Evolutionary conservation across 2,329 filamentous ascomycete species (phyloP).

Genomic region (Paracoccidioides brasiliensis): DNA sequence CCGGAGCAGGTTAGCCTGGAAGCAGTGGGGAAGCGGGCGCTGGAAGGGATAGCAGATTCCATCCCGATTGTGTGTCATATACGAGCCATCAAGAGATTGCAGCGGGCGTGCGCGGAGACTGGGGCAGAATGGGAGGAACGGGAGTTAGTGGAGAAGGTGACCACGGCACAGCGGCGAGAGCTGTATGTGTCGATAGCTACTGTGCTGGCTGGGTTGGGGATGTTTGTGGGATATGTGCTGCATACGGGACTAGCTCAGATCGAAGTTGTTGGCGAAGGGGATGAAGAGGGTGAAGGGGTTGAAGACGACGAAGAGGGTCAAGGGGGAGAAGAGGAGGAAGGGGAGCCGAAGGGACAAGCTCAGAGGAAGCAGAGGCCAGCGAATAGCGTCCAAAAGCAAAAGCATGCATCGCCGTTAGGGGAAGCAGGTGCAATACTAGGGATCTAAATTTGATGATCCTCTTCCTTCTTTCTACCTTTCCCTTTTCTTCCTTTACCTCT

Average conservation of each 20-base stretch:
- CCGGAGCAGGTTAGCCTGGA: slow-evolving; percentile 21
- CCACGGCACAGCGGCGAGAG: slow-evolving; percentile 20
- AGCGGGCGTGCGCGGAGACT: slow-evolving; percentile 18
- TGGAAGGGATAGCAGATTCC: slow-evolving; percentile 24
- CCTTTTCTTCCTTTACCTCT: not conserved
- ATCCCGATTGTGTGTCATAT: slow-evolving; percentile 26
- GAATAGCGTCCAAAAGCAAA: not conserved
- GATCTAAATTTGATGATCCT: not conserved
- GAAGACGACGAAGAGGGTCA: not conserved
- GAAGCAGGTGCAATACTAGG: slow-evolving; percentile 6
- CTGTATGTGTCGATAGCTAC: slow-evolving; percentile 24
- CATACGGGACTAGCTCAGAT: slow-evolving; percentile 17
- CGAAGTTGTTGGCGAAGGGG: not conserved
- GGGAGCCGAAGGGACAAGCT: not conserved
- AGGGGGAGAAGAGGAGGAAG: not conserved
- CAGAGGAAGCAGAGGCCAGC: not conserved
- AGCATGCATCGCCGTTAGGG: not conserved
- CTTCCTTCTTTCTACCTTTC: not conserved
- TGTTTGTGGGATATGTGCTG: slow-evolving; percentile 26
- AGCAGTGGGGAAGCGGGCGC: slow-evolving; percentile 23
- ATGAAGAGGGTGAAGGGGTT: slow-evolving; percentile 3
- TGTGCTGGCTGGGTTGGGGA: slow-evolving; percentile 22
- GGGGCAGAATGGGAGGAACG: slow-evolving; percentile 16
- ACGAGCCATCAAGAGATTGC: slow-evolving; percentile 26
- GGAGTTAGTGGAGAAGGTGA: slow-evolving; percentile 15